Evolutionary conservation across 768 basidiomycete genomes (phyloP), one percentile per base, ranked within the genome.

Genomic region (Coprinellus micaceus): DNA sequence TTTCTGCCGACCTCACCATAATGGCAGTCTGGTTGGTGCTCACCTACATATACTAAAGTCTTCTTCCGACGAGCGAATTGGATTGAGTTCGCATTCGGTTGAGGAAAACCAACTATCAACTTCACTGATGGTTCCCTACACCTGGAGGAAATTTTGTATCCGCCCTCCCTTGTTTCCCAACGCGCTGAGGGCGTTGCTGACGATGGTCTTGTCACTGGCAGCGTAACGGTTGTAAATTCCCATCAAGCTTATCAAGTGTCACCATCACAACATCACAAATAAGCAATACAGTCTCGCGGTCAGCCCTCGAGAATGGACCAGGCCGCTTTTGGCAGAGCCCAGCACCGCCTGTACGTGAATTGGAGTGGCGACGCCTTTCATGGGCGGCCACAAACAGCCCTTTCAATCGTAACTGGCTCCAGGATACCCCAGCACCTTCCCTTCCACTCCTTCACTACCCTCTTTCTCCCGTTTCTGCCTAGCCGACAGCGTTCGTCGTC

Each of bases 351-450:
- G 22, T 17, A 28, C 30, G 19, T 36, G 30, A 36, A 51, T 49
- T 51, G 29, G n/a, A 51, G 30, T 47, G 47, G 40, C 25, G 54
- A 26, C 54, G 37, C 33, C 49, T 44, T 33, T 49, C 19, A 50
- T 56, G 49, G 54, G 46, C 28, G 25, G 54, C 46, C n/a, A 19
- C 29, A 40, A 30, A 50, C 39, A 36, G 47, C 29, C 52, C 12
- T 48, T 52, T 37, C 41, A 26, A 26, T 37, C 40, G 28, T 52
- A 44, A 25, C 9, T 39, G 41, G 40, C 54, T 21, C n/a, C 26
- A 28, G 51, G 59, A 55, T 56, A 58, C 51, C 52, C 56, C 40
- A 36, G 24, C 24, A 36, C 45, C n/a, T 37, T 56, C 54, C 48
- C 46, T 51, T 47, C 49, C 54, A 50, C 51, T 57, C 56, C 56